These are phyloP conservation scores for Euphrasia confusa DNA, from an alignment of 257 asterid species.

Conservation along the genomic window DNA sequence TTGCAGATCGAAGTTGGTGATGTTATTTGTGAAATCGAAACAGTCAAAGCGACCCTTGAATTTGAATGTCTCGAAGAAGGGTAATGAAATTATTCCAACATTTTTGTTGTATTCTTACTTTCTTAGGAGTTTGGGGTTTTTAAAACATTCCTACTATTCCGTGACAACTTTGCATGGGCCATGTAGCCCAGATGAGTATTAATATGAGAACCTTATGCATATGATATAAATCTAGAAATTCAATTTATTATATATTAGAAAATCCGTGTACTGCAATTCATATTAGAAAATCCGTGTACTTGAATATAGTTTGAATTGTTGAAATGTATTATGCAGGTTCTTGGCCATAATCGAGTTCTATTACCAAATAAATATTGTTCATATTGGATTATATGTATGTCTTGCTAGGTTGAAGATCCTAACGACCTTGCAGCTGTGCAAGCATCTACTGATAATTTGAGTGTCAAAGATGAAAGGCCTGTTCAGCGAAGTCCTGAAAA, in stretches of 20 bases:
- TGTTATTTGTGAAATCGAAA: no score
- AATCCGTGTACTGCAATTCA: not conserved
- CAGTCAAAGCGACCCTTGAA: no score
- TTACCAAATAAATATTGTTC: conserved; percentile 12
- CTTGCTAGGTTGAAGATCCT: conserved; percentile 85
- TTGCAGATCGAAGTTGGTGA: no score
- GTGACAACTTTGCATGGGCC: no score
- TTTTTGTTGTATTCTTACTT: no score
- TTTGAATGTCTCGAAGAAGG: no score
- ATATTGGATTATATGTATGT: conserved; percentile 29
- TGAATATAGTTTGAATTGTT: conserved; percentile 24
- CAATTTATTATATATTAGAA: not conserved
- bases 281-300: conserved; percentile 12
- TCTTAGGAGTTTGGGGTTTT: no score
- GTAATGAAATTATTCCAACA: no score
- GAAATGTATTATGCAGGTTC: conserved; percentile 45
- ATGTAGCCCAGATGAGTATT: no score
- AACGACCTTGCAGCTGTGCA: conserved; percentile 72
- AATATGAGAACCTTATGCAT: conserved; percentile 23
- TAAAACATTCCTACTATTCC: no score
- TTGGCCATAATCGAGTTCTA: conserved; percentile 78
- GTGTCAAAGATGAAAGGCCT: conserved; percentile 47
- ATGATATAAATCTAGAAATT: not conserved
- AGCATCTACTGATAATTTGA: conserved; percentile 43
- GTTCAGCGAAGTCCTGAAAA: conserved; percentile 36